Base-by-base conservation (phyloP, 2,329 filamentous ascomycete genomes). In the Verticillium klebahnii region DNA sequence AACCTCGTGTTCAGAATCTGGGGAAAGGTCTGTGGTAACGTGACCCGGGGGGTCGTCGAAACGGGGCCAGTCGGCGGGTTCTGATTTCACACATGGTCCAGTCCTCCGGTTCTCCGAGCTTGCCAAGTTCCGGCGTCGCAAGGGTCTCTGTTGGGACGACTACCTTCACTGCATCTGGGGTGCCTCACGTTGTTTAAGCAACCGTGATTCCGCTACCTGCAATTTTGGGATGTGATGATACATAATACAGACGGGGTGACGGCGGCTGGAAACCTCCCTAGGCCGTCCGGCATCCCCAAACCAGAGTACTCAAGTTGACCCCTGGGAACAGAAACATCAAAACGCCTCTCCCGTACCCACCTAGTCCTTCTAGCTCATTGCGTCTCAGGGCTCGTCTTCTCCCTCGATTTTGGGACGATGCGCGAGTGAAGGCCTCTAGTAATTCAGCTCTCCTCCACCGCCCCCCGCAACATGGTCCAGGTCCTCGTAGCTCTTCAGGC, bases 401-500 rank as follows among this genome's bases (percentile, higher is more conserved):
- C 12, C 4, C 34, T 50, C 40, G 40, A 23, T 7, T 8, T 25
- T 19, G 17, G n/a, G 6, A 12, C 40, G 12, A 12, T 11, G 40
- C 15, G 19, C 23, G 40, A 50, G 40, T 8, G 40, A 50, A 50
- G 19, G 40, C 40, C 29, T 37, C 73, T 83, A 98, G 73, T 98
- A 98, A 76, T 98, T 96, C 70, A 98, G 80, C 78, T 97, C 94
- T 32, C 91, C 90, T 50, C 89, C 87, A 50, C 89, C 91, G 39
- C 85, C 82, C 15, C 88, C 86, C 40, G 87, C 87, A 62, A 90
- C 89, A 56, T 96, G 94, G 78, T 99, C 95, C 29, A 99, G 81
- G 73, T 99, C 95, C 75, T 99, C 96, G 73, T 99, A 99, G 74
- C 92, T 97, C 83, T 96, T 97, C 67, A 99, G 79, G 64, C 91